phyloP scores from a whole-genome alignment of 1,284 basidiomycete species.

The Ganoderma boninense region DNA sequence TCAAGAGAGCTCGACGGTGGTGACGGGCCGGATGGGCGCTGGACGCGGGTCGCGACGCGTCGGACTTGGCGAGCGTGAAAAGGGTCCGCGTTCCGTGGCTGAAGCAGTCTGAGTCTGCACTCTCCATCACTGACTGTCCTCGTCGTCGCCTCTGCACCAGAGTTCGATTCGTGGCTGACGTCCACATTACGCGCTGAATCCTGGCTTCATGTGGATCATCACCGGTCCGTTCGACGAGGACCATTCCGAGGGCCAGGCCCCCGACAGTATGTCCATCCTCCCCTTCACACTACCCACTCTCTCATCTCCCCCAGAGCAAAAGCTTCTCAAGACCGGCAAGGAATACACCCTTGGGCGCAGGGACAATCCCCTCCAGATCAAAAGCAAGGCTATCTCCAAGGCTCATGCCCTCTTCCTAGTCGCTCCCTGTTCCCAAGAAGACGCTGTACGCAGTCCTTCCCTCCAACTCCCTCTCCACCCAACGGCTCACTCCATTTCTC shows the following conservation, averaged over 20 bases:
- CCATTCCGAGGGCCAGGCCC: slow-evolving; percentile 39
- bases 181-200: background rate
- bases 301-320: slow-evolving; percentile 53
- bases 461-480: background rate
- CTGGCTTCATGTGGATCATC: slow-evolving; percentile 57
- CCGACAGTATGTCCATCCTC: slow-evolving; percentile 46
- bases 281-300: background rate
- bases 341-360: slow-evolving; percentile 64
- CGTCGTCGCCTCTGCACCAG: too few species aligned
- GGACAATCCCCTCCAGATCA: slow-evolving; percentile 52
- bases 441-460: slow-evolving; percentile 55
- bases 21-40: too few species aligned
- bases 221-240: slow-evolving; percentile 61
- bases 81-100: too few species aligned
- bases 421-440: slow-evolving; percentile 54
- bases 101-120: too few species aligned
- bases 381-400: slow-evolving; percentile 68
- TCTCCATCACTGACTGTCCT: too few species aligned
- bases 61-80: too few species aligned
- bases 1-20: too few species aligned
- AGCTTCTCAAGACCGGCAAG: slow-evolving; percentile 65
- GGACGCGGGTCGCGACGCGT: too few species aligned
- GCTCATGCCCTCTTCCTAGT: slow-evolving; percentile 65
- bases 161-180: background rate
- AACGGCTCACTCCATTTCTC: background rate